Evolutionary conservation across 1,284 basidiomycete species (phyloP), one percentile per base, ranked within the genome.

Genomic region (Exobasidium cylindrosporum): DNA sequence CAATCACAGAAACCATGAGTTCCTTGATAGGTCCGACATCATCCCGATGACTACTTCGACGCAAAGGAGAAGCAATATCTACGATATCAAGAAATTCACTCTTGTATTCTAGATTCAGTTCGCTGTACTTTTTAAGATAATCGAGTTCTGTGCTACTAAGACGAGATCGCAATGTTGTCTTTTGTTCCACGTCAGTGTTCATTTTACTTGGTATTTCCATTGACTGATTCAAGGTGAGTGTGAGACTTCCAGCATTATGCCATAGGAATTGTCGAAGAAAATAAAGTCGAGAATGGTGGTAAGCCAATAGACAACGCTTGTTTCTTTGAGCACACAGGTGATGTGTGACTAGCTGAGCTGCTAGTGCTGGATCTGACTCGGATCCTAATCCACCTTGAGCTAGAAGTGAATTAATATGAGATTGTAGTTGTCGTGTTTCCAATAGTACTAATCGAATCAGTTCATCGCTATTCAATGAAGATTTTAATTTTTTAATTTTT

Each of bases 301-400:
- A 98, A 0, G 92, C 92, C 40, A 97, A 86, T 5, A 97, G 84
- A 77, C 91, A 92, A 14, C 95, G 88, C 80, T 96, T 95, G 84
- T 97, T 96, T 67, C 92, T 86, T 50, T 88, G 84, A 65, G 94
- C 89, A 28, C 90, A 87, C 6, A 93, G 89, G 79, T 96, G 91
- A 74, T 90, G 88, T 70, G 97, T 86, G 57, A 93, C 86, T 58
- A 95, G 83, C 26, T 88, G 86, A 28, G 90, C 88, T 13, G 89
- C 82, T 28, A 83, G 66, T 52, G 73, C 80, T 61, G 73, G 74
- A 35, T 77, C 70, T 24, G 80, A 80, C 32, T 81, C 79, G 44
- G 47, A 67, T 28, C 81, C 80, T 28, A 82, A 80, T 52, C 79
- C 75, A 70, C 65, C 74, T 73, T 59, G 83, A 62, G 90, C 72